These are phyloP conservation scores for Kodamaea arcana DNA, from an alignment of 1,139 yeast genomes.

Conservation along the genomic window DNA sequence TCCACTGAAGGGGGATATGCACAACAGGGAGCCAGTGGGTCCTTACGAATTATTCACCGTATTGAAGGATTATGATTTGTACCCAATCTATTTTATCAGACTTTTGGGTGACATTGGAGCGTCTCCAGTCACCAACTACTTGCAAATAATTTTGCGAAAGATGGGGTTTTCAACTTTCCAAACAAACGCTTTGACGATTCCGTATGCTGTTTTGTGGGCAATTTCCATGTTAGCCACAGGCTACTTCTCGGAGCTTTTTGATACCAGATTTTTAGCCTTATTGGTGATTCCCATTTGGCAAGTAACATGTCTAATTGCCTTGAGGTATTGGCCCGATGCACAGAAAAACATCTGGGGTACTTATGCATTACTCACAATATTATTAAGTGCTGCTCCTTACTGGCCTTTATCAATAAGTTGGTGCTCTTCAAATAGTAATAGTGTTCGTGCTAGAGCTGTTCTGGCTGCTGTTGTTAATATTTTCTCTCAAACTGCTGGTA, in stretches of 20 bases:
- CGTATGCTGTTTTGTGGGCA: constrained; percentile 38
- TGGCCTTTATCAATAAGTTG: constrained; percentile 20
- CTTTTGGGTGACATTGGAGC: constrained; percentile 42
- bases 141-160: constrained; percentile 47
- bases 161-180: constrained; percentile 56
- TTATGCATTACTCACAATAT: constrained; percentile 15
- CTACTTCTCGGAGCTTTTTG: constrained; percentile 35
- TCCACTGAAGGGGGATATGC: constrained; percentile 66
- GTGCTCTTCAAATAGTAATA: constrained; percentile 19
- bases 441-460: constrained; percentile 20
- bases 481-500: constrained; percentile 17
- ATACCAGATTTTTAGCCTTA: constrained; percentile 27
- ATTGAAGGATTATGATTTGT: constrained; percentile 49
- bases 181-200: constrained; percentile 54
- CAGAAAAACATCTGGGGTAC: constrained; percentile 20
- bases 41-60: constrained; percentile 36
- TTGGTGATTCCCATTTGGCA: constrained; percentile 18
- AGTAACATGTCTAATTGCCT: constrained; percentile 13
- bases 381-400: constrained; percentile 17
- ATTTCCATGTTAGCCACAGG: constrained; percentile 35
- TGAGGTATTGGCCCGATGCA: constrained; percentile 19
- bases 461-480: constrained; percentile 22
- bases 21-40: constrained; percentile 55
- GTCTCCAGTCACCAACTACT: constrained; percentile 42
- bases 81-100: constrained; percentile 53